Evolutionary conservation across 495 filamentous ascomycete species (phyloP).

Genomic region (Friedmanniomyces endolithicus): DNA sequence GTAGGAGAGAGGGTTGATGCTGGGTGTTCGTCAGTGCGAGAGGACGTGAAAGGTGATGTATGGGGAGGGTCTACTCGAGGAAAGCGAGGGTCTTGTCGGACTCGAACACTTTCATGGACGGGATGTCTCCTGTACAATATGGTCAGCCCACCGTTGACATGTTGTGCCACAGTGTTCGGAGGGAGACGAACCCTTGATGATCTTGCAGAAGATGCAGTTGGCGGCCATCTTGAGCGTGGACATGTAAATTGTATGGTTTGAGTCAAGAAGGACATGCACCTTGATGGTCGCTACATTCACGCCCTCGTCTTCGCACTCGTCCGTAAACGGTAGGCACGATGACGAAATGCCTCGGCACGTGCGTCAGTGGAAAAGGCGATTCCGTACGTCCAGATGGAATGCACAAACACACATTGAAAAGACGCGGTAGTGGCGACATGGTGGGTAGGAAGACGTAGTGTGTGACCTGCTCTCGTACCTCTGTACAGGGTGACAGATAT

Average conservation of each 20-base stretch:
- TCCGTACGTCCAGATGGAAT: no score
- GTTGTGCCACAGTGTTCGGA: neutral
- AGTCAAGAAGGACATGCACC: no score
- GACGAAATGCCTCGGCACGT: no score
- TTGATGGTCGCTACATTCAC: no score
- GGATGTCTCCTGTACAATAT: conserved; percentile 65
- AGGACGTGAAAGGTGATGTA: conserved; percentile 49
- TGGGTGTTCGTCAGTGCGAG: conserved; percentile 33
- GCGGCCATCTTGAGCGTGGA: conserved; percentile 36
- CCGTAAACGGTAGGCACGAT: no score
- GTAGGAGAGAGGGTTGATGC: conserved; percentile 18
- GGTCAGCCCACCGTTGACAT: neutral
- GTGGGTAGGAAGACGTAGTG: no score
- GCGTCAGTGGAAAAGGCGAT: no score
- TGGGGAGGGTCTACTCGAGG: conserved; percentile 45
- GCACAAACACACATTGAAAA: no score
- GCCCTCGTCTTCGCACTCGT: no score
- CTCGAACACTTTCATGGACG: conserved; percentile 89
- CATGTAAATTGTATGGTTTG: neutral
- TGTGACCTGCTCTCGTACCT: no score
- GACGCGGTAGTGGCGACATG: no score
- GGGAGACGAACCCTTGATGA: conserved; percentile 64
- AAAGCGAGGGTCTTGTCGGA: conserved; percentile 88
- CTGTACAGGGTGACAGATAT: no score
- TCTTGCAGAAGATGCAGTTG: conserved; percentile 90